phyloP scores from a whole-genome alignment of 2,329 filamentous ascomycete species.

The Zymoseptoria pseudotritici region DNA sequence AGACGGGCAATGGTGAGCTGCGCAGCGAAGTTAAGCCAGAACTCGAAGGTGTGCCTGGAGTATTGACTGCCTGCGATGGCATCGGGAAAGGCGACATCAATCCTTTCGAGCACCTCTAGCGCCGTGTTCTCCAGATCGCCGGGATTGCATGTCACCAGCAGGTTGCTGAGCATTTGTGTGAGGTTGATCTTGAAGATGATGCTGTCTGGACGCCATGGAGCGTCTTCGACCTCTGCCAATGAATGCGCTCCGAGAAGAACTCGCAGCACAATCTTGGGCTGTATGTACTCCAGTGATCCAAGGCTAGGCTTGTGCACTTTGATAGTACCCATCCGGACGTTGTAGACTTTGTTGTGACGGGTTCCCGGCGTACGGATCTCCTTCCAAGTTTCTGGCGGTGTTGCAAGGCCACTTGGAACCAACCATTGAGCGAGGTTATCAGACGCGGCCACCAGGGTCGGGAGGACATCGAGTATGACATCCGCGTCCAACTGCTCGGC shows the following conservation, averaged over 20 bases:
- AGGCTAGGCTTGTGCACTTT: slow-evolving; percentile 31
- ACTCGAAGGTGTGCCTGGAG: slow-evolving; percentile 10
- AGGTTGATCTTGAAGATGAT: slow-evolving; percentile 41
- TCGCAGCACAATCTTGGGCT: slow-evolving; percentile 32
- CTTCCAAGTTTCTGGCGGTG: slow-evolving; percentile 20
- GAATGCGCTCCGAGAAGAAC: slow-evolving; percentile 29
- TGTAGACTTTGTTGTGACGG: slow-evolving; percentile 32
- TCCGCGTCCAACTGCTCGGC: slow-evolving; percentile 36
- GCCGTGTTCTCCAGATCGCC: slow-evolving; percentile 24
- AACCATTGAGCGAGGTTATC: slow-evolving; percentile 24
- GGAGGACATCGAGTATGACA: slow-evolving; percentile 35
- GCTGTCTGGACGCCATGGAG: slow-evolving; percentile 33
- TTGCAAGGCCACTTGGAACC: slow-evolving; percentile 20
- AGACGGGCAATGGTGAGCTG: slow-evolving; percentile 23
- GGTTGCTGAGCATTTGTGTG: slow-evolving; percentile 33
- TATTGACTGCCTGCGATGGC: slow-evolving; percentile 19
- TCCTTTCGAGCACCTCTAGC: slow-evolving; percentile 17
- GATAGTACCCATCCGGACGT: slow-evolving; percentile 29
- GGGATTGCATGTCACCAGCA: slow-evolving; percentile 27
- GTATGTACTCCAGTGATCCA: slow-evolving; percentile 36
- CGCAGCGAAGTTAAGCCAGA: slow-evolving; percentile 21
- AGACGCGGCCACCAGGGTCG: slow-evolving; percentile 28
- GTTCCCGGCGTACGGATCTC: slow-evolving; percentile 31
- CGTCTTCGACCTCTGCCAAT: slow-evolving; percentile 18
- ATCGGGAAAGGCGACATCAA: slow-evolving; percentile 19